Evolutionary conservation across 2,329 filamentous ascomycete species (phyloP).

Genomic region (Fusarium sp.): DNA sequence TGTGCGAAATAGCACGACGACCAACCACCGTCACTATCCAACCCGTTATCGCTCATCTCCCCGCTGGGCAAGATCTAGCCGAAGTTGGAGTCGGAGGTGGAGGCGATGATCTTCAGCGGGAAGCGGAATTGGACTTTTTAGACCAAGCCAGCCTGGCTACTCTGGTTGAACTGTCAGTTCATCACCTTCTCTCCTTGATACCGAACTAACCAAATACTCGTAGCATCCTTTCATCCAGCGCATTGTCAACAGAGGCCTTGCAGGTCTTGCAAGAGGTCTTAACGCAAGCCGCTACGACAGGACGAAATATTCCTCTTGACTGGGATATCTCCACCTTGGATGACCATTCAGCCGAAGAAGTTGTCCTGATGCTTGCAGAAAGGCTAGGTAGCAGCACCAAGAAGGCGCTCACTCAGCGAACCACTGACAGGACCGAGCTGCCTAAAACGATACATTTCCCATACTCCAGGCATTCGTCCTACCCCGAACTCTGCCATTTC

Average conservation of each 20-base stretch:
- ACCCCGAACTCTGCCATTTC: conserved; percentile 82
- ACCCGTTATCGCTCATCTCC: conserved; percentile 79
- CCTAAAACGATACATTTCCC: conserved; percentile 75
- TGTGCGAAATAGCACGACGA: conserved; percentile 66
- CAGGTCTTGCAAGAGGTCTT: conserved; percentile 34
- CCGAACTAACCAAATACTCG: conserved; percentile 1
- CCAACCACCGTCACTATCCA: conserved; percentile 79
- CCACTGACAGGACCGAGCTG: conserved; percentile 43
- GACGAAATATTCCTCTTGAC: conserved; percentile 48
- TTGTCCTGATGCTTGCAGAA: conserved; percentile 27
- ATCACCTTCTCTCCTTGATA: not conserved
- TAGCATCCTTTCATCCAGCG: conserved; percentile 40
- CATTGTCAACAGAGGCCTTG: conserved; percentile 16
- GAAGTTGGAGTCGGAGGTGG: conserved; percentile 88
- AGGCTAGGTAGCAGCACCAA: conserved; percentile 19
- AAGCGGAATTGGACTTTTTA: conserved; percentile 75
- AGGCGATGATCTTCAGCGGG: conserved; percentile 79
- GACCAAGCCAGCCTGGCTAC: conserved; percentile 68
- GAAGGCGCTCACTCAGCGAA: not conserved
- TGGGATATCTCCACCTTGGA: conserved; percentile 39
- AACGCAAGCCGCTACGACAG: conserved; percentile 33
- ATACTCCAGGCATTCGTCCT: conserved; percentile 92
- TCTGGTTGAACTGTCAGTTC: conserved; percentile 59
- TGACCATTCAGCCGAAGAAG: conserved; percentile 27
- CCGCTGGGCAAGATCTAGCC: conserved; percentile 73